These are phyloP conservation scores for Colletotrichum echinochloae DNA, from an alignment of 2,329 filamentous ascomycete species.

Conservation along the genomic window DNA sequence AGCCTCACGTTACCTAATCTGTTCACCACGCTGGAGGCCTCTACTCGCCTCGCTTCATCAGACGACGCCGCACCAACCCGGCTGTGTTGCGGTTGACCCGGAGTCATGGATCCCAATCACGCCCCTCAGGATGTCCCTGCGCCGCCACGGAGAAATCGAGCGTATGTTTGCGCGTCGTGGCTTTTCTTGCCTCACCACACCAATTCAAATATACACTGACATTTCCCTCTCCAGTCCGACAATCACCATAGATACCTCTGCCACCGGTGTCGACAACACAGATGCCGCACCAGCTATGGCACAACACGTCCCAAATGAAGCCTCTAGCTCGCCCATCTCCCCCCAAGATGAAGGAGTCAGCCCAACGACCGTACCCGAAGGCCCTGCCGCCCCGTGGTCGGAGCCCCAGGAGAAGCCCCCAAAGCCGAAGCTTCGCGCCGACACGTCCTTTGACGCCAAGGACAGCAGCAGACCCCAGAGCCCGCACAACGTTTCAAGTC, in stretches of 20 bases:
- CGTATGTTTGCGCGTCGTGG: slow-evolving; percentile 49
- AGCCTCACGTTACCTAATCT: slow-evolving; percentile 24
- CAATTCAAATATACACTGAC: slow-evolving; percentile 35
- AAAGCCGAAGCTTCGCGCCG: slow-evolving; percentile 61
- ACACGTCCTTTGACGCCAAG: slow-evolving; percentile 73
- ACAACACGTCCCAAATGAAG: slow-evolving; percentile 43
- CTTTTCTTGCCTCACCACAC: background rate
- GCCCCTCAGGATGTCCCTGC: slow-evolving; percentile 35
- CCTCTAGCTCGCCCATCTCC: slow-evolving; percentile 51
- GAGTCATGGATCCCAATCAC: slow-evolving; percentile 33
- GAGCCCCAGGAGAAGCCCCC: slow-evolving; percentile 43
- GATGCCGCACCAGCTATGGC: slow-evolving; percentile 47
- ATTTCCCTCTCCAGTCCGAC: slow-evolving; percentile 56
- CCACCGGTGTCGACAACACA: slow-evolving; percentile 47
- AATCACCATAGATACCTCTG: slow-evolving; percentile 67
- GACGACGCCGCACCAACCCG: slow-evolving; percentile 25
- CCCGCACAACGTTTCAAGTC: slow-evolving; percentile 77
- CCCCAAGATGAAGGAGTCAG: slow-evolving; percentile 55
- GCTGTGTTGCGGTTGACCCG: slow-evolving; percentile 26
- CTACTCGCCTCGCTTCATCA: slow-evolving; percentile 18
- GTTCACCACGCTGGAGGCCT: slow-evolving; percentile 22
- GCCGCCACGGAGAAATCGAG: slow-evolving; percentile 49
- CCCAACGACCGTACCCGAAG: slow-evolving; percentile 53
- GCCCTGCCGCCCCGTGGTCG: slow-evolving; percentile 45
- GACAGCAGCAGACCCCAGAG: slow-evolving; percentile 72